phyloP scores from a whole-genome alignment of 768 basidiomycete species.

The Amanita thiersii region DNA sequence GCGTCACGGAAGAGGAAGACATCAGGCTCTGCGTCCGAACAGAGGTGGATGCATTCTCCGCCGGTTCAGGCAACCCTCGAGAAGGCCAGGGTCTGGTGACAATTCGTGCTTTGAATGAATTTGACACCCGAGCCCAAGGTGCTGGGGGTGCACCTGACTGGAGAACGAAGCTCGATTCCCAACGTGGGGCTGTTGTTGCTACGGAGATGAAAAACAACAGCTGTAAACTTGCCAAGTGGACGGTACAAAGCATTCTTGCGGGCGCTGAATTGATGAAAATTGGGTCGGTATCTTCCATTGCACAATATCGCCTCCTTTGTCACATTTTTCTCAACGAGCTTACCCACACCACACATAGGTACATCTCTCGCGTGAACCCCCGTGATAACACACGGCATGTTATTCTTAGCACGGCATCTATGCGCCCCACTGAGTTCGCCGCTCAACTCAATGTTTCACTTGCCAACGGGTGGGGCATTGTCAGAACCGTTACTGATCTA shows the following conservation, averaged over 20 bases:
- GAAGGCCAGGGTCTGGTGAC: conserved; percentile 78
- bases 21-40: conserved; percentile 89
- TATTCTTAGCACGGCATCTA: conserved; percentile 89
- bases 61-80: conserved; percentile 51
- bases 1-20: conserved; percentile 86
- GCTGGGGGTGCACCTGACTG: conserved; percentile 97
- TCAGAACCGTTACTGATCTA: conserved; percentile 88
- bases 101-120: conserved; percentile 94
- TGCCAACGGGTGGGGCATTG: conserved; percentile 97
- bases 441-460: conserved; percentile 91
- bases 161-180: conserved; percentile 93
- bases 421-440: conserved; percentile 93
- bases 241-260: conserved; percentile 89
- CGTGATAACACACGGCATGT: conserved; percentile 95
- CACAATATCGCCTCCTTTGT: conserved; percentile 8
- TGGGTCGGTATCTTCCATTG: conserved; percentile 46
- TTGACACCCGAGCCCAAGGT: conserved; percentile 84
- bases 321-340: conserved; percentile 4
- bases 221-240: conserved; percentile 96
- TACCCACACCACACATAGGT: conserved; percentile 39
- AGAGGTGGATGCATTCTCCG: conserved; percentile 85
- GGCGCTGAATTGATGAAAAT: conserved; percentile 97
- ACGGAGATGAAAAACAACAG: conserved; percentile 99
- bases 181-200: conserved; percentile 95
- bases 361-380: conserved; percentile 90